phyloP scores from a whole-genome alignment of 1,284 basidiomycete species.

The Sutorius eximius region DNA sequence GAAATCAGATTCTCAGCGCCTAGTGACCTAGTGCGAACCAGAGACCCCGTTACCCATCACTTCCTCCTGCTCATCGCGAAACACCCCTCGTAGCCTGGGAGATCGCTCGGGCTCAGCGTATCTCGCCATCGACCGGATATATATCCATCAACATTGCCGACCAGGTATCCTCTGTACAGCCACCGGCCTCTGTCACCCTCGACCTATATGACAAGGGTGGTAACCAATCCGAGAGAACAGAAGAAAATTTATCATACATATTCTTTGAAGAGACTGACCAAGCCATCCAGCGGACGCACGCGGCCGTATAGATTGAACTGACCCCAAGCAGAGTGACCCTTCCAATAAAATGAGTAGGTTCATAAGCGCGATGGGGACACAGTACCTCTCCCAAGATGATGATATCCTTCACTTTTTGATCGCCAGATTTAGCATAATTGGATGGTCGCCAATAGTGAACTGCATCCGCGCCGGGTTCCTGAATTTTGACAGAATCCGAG shows the following conservation, averaged over 20 bases:
- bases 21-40: not conserved
- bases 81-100: conserved; percentile 71
- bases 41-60: conserved; percentile 28
- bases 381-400: conserved; percentile 69
- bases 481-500: conserved; percentile 19
- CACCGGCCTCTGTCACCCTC: conserved; percentile 70
- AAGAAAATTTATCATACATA: conserved; percentile 51
- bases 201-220: conserved; percentile 41
- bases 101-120: conserved; percentile 55
- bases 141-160: conserved; percentile 62
- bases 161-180: conserved; percentile 74
- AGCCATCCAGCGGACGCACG: conserved; percentile 67
- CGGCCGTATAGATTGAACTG: conserved; percentile 71
- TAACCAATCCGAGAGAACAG: conserved; percentile 4
- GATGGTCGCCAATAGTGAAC: conserved; percentile 43
- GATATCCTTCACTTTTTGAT: conserved; percentile 45
- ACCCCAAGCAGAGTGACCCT: conserved; percentile 83
- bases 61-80: conserved; percentile 69
- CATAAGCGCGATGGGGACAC: not conserved
- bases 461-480: conserved; percentile 26
- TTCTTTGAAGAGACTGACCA: conserved; percentile 70
- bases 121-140: conserved; percentile 76
- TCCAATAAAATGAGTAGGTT: conserved; percentile 6
- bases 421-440: not conserved
- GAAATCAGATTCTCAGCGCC: not conserved